Percentiles rank a stretch among this genome's conserved stretches.
Evolutionary conservation across 306 rosid species (phyloP).

Genomic region (Begonia masoniana): DNA sequence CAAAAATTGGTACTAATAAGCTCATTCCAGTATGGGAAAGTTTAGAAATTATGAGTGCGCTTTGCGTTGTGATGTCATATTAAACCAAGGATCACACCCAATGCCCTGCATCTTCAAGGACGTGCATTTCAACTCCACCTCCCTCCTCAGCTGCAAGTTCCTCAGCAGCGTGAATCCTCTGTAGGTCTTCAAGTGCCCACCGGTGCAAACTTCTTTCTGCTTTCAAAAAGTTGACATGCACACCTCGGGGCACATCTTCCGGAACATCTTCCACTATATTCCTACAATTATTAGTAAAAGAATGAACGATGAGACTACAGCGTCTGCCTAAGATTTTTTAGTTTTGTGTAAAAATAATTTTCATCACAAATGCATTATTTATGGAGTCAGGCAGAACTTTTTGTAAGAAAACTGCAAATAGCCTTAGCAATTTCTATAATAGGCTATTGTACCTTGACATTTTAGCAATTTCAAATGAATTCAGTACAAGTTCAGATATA

Average conservation of each 20-base stretch:
- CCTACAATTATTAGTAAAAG: conserved; percentile 20
- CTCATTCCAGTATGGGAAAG: not conserved
- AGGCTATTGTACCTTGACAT: too few relatives aligned
- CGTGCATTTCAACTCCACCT: conserved; percentile 98
- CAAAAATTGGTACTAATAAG: not conserved
- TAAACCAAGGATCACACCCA: conserved; percentile 44
- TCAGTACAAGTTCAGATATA: not conserved
- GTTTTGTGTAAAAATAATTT: too few relatives aligned
- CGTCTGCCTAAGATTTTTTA: too few relatives aligned
- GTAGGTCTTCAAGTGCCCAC: conserved; percentile 96
- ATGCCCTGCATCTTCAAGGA: conserved; percentile 97
- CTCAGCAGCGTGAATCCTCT: conserved; percentile 86
- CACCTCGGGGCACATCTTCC: conserved; percentile 95
- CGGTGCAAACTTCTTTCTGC: conserved; percentile 98
- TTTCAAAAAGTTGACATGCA: conserved; percentile 84
- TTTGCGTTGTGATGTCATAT: not conserved
- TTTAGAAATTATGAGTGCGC: not conserved
- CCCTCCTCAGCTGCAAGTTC: conserved; percentile 85
- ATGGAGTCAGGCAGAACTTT: too few relatives aligned
- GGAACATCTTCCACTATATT: conserved; percentile 93
- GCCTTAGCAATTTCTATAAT: too few relatives aligned
- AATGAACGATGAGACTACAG: too few relatives aligned
- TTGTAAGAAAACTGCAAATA: too few relatives aligned
- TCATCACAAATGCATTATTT: too few relatives aligned
- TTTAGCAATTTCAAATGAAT: not conserved